Evolutionary conservation across 2,329 filamentous ascomycete genomes (phyloP).

Genomic region (Spiromastix sp.): DNA sequence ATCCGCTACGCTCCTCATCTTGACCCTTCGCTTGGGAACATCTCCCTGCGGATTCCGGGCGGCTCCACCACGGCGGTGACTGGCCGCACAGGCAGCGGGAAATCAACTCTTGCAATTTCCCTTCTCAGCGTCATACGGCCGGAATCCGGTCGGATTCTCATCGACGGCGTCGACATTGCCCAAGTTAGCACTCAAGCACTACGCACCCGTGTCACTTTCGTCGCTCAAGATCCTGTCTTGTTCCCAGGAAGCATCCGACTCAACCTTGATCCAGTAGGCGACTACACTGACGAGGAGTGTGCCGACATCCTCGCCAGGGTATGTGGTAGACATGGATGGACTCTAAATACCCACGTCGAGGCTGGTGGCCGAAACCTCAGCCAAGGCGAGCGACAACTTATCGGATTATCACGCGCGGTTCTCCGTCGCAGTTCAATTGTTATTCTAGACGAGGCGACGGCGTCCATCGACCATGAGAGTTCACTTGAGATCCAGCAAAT

Average conservation of each 20-base stretch:
- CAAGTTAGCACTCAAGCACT: conserved; percentile 49
- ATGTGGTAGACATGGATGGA: conserved; percentile 45
- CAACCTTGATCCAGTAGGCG: conserved; percentile 52
- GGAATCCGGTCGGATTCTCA: conserved; percentile 44
- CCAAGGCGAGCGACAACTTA: conserved; percentile 56
- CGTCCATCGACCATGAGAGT: conserved; percentile 54
- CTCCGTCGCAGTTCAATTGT: conserved; percentile 51
- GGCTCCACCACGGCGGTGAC: conserved; percentile 71
- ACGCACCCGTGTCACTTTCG: conserved; percentile 53
- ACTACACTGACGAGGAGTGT: conserved; percentile 48
- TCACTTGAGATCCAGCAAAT: conserved; percentile 45
- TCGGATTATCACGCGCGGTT: conserved; percentile 54
- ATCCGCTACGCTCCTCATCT: conserved; percentile 71
- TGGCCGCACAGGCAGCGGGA: conserved; percentile 70
- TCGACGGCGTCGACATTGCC: conserved; percentile 52
- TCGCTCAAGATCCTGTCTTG: conserved; percentile 57
- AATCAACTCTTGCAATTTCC: conserved; percentile 61
- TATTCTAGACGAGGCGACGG: conserved; percentile 57
- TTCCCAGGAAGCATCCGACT: conserved; percentile 52
- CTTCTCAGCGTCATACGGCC: conserved; percentile 48
- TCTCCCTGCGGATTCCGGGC: conserved; percentile 65
- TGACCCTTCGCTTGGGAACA: conserved; percentile 57
- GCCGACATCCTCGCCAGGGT: conserved; percentile 43
- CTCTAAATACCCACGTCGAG: conserved; percentile 46
- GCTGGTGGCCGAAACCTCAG: conserved; percentile 52